These are phyloP conservation scores for Letharia lupina DNA, from an alignment of 495 filamentous ascomycete species.

Conservation along the genomic window DNA sequence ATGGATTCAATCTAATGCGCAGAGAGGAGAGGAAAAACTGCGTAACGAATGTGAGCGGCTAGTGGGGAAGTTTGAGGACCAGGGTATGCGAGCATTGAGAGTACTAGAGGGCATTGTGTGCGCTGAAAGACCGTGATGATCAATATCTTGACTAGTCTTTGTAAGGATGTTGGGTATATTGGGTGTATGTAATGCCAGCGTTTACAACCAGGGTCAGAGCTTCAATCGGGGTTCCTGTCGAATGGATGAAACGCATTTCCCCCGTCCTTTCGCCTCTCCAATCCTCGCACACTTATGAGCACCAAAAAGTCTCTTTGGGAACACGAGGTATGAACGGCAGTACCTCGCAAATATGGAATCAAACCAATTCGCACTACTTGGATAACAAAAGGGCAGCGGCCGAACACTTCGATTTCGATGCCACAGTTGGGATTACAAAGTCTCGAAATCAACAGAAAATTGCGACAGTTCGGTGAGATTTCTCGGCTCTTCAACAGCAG, in stretches of 20 bases:
- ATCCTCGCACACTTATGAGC: neutral
- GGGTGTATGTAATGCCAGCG: neutral
- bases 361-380: no score
- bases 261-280: neutral
- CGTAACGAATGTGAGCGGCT: constrained; percentile 72
- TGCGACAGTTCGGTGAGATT: no score
- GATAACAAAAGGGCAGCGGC: no score
- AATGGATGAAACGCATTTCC: neutral
- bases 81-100: constrained; percentile 68
- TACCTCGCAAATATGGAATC: no score
- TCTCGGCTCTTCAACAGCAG: no score
- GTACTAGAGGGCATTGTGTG: constrained; percentile 64
- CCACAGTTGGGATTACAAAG: no score
- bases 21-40: constrained; percentile 66
- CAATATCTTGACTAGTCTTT: neutral
- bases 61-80: constrained; percentile 69
- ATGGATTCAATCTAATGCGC: constrained; percentile 80
- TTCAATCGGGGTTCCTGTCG: neutral
- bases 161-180: neutral
- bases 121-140: constrained; percentile 6
- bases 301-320: neutral
- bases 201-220: neutral
- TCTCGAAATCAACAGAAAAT: no score
- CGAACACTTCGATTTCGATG: no score
- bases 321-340: no score